Evolutionary conservation across 1,284 basidiomycete species (phyloP).

Genomic region (Cutaneotrichosporon dermatis): DNA sequence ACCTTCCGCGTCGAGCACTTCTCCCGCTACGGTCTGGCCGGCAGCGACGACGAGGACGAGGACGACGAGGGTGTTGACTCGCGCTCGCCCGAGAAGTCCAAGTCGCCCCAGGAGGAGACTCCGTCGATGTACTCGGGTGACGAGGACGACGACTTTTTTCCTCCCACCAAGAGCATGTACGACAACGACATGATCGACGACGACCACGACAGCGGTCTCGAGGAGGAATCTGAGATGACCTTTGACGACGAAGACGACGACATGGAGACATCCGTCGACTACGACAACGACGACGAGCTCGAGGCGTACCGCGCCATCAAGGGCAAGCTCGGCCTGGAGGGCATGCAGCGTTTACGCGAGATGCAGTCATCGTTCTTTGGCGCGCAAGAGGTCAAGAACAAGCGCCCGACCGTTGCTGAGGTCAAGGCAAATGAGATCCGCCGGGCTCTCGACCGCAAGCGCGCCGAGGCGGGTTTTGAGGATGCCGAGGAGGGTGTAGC

Average conservation of each 20-base stretch:
- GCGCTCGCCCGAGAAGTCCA: slow-evolving; percentile 12
- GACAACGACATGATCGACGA: slow-evolving; percentile 22
- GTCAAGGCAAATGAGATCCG: slow-evolving; percentile 8
- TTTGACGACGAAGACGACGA: slow-evolving; percentile 17
- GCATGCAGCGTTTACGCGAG: slow-evolving; percentile 73
- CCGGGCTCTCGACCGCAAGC: slow-evolving; percentile 17
- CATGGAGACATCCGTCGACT: slow-evolving; percentile 21
- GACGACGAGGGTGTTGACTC: slow-evolving; percentile 17
- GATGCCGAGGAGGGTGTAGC: slow-evolving; percentile 70
- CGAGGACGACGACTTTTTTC: slow-evolving; percentile 38
- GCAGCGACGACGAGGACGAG: slow-evolving; percentile 41
- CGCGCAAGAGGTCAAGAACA: slow-evolving; percentile 42
- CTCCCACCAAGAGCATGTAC: slow-evolving; percentile 37
- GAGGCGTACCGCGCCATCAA: slow-evolving; percentile 29
- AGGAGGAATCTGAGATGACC: slow-evolving; percentile 10
- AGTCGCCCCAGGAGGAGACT: slow-evolving; percentile 3
- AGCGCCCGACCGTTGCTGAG: slow-evolving; percentile 1
- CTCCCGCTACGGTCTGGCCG: slow-evolving; percentile 49
- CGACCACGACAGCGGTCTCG: slow-evolving; percentile 28
- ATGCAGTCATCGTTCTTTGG: slow-evolving; percentile 84
- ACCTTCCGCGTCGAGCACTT: slow-evolving; percentile 93
- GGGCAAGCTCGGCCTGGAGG: slow-evolving; percentile 59
- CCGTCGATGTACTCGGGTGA: neutral
- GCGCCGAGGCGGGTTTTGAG: slow-evolving; percentile 44
- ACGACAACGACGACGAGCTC: slow-evolving; percentile 27